Evolutionary conservation across 2,329 filamentous ascomycete species (phyloP).

Genomic region (Aureobasidium sp.): DNA sequence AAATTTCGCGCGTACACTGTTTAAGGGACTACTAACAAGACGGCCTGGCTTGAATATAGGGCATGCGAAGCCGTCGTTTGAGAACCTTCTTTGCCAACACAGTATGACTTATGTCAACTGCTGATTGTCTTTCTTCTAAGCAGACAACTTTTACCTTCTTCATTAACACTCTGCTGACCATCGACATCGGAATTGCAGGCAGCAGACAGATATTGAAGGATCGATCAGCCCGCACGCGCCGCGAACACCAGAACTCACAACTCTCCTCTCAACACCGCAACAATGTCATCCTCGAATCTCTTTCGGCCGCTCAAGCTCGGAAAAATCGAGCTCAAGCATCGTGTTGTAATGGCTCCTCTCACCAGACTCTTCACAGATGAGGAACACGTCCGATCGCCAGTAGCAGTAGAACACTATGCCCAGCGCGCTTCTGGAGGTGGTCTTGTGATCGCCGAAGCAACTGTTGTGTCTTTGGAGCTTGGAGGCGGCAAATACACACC

Average conservation of each 20-base stretch:
- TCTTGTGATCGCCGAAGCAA: slow-evolving; percentile 51
- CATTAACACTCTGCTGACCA: not conserved
- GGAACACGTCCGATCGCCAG: slow-evolving; percentile 34
- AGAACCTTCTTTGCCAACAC: not conserved
- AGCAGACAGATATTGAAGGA: not conserved
- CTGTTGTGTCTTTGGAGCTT: slow-evolving; percentile 38
- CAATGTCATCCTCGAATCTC: slow-evolving; percentile 18
- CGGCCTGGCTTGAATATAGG: not conserved
- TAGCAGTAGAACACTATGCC: slow-evolving; percentile 12
- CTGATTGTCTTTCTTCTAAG: not conserved
- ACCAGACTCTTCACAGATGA: slow-evolving; percentile 40
- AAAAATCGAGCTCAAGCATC: slow-evolving; percentile 32
- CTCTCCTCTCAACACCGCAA: not conserved
- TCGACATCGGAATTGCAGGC: not conserved
- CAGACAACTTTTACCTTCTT: not conserved
- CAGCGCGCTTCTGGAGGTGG: slow-evolving; percentile 36
- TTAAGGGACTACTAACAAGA: not conserved
- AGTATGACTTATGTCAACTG: not conserved
- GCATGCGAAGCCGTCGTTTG: not conserved
- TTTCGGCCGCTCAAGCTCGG: slow-evolving; percentile 37
- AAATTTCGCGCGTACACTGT: not conserved
- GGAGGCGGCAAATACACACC: slow-evolving; percentile 45
- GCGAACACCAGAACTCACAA: not conserved
- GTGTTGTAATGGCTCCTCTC: slow-evolving; percentile 48
- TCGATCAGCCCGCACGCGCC: not conserved